These are phyloP conservation scores for Syzygium malaccense DNA, from an alignment of 441 rosid species.

Conservation along the genomic window DNA sequence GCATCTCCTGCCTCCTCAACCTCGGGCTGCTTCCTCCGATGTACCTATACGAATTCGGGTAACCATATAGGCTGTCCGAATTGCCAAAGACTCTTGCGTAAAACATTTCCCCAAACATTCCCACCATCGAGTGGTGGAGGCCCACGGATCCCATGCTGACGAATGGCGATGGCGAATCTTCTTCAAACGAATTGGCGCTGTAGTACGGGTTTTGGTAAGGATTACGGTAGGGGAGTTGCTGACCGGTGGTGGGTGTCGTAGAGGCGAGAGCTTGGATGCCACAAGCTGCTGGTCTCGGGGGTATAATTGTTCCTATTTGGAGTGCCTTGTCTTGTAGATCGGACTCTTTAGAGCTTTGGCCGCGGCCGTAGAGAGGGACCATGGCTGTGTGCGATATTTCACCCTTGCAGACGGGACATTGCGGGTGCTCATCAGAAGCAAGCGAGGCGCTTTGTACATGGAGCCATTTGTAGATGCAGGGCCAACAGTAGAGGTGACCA, in stretches of 20 bases:
- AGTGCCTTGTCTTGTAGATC: conserved; percentile 26
- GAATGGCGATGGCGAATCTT: conserved; percentile 25
- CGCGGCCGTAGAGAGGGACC: conserved; percentile 90
- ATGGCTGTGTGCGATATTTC: conserved; percentile 62
- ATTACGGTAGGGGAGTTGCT: conserved; percentile 44
- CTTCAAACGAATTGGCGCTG: conserved; percentile 25
- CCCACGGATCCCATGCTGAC: conserved; percentile 30
- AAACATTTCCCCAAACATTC: conserved; percentile 74
- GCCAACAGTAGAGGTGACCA: conserved; percentile 95
- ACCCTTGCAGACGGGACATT: conserved; percentile 84
- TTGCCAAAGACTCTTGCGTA: conserved; percentile 55
- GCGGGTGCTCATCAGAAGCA: conserved; percentile 53
- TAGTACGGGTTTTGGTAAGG: conserved; percentile 40
- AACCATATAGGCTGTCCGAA: conserved; percentile 34
- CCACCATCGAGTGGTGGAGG: conserved; percentile 41
- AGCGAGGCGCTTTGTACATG: conserved; percentile 66
- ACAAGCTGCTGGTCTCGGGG: conserved; percentile 61
- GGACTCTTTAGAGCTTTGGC: conserved; percentile 32
- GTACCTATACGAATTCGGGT: conserved; percentile 45
- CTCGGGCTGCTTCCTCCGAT: conserved; percentile 42
- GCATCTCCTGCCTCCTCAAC: conserved; percentile 65
- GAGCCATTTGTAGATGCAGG: conserved; percentile 90
- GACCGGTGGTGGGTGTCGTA: conserved; percentile 13
- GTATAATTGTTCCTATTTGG: conserved; percentile 28
- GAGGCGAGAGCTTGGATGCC: conserved; percentile 23